Evolutionary conservation across 2,329 filamentous ascomycete species (phyloP).

Genomic region (Clonostachys byssicola): DNA sequence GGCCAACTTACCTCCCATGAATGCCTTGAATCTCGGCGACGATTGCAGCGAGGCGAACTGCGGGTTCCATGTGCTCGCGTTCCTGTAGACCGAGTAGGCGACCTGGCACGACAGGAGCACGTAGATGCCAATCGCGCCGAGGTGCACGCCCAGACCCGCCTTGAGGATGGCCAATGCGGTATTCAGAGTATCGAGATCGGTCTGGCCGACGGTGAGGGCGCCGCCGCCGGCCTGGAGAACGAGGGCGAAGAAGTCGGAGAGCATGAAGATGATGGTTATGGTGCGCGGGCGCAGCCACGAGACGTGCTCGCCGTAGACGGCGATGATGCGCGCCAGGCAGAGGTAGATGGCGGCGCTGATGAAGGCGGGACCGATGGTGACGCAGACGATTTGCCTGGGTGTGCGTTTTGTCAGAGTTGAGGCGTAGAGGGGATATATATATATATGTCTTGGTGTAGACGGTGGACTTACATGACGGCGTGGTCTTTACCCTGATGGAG

Average conservation of each 20-base stretch:
- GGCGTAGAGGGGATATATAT: too few species aligned
- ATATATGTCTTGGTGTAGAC: too few species aligned
- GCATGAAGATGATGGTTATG: conserved; percentile 32
- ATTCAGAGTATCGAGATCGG: neutral
- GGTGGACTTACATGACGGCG: too few species aligned
- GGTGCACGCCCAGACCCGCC: conserved; percentile 41
- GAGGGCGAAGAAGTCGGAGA: conserved; percentile 43
- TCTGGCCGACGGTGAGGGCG: conserved; percentile 30
- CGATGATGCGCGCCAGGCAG: conserved; percentile 43
- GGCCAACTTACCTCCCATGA: conserved; percentile 1
- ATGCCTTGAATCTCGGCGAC: neutral
- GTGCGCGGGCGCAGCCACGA: conserved; percentile 22
- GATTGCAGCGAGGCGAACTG: neutral
- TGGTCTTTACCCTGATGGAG: conserved; percentile 26
- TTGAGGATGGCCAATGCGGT: conserved; percentile 55
- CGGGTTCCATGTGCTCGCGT: neutral
- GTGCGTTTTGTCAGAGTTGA: too few species aligned
- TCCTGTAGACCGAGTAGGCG: neutral
- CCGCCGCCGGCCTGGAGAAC: conserved; percentile 46
- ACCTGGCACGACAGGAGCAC: conserved; percentile 20
- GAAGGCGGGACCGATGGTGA: conserved; percentile 62
- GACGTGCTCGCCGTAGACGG: conserved; percentile 31
- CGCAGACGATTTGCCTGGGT: conserved; percentile 24
- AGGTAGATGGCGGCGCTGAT: conserved; percentile 60
- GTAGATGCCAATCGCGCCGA: conserved; percentile 38